Evolutionary conservation across 78 protist genomes (phyloP).

Genomic region (Dictyostelium capitatum): DNA sequence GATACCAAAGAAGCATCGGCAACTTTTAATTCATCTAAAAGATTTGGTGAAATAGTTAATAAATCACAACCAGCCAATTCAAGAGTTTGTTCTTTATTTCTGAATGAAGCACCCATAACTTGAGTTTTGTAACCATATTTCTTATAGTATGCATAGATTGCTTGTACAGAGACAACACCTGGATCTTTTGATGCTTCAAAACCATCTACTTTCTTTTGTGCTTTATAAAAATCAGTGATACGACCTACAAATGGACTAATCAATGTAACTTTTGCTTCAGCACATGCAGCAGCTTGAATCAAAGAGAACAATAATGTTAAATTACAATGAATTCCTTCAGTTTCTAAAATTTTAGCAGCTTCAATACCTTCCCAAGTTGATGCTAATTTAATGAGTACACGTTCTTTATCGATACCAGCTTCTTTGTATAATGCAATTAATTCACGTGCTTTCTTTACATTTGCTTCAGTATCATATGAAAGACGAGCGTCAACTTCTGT

Average conservation of each 20-base stretch:
- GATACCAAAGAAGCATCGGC: constrained; percentile 31
- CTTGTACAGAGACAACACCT: constrained; percentile 93
- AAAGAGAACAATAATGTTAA: constrained; percentile 95
- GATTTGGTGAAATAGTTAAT: constrained; percentile 84
- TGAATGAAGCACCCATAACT: constrained; percentile 98
- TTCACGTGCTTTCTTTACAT: constrained; percentile 92
- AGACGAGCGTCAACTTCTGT: constrained; percentile 98
- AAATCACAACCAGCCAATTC: constrained; percentile 91
- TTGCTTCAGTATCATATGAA: constrained; percentile 93
- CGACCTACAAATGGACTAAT: constrained; percentile 99
- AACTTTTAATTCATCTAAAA: constrained; percentile 52
- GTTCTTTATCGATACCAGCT: constrained; percentile 89
- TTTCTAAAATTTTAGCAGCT: constrained; percentile 93
- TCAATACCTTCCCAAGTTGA: constrained; percentile 99
- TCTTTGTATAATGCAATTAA: constrained; percentile 93
- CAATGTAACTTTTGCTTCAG: constrained; percentile 95
- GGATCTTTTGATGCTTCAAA: constrained; percentile 92
- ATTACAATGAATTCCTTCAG: constrained; percentile 97
- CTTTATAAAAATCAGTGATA: constrained; percentile 94
- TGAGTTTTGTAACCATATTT: constrained; percentile 93
- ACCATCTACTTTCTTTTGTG: constrained; percentile 38
- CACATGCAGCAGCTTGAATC: constrained; percentile 97
- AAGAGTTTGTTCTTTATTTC: constrained; percentile 89
- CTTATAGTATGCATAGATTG: constrained; percentile 96
- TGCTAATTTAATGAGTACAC: constrained; percentile 96